These are phyloP conservation scores for Fusarium continuum DNA, from an alignment of 2,329 filamentous ascomycete genomes.

Conservation along the genomic window DNA sequence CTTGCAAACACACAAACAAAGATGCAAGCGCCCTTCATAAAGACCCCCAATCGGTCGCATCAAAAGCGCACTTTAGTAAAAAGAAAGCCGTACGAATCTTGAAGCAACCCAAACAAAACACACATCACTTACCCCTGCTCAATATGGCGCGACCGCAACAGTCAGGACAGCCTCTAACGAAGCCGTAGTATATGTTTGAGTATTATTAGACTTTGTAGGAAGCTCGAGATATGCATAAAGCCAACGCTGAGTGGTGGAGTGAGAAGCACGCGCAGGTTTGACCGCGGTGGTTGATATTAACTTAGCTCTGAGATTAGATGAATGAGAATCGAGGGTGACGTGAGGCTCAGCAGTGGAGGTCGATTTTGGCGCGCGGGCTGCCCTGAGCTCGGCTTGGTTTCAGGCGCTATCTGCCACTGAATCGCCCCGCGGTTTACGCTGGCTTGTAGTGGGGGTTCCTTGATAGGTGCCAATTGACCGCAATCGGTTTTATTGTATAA, in stretches of 20 bases:
- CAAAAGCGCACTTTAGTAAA: background rate
- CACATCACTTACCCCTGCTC: constrained; percentile 28
- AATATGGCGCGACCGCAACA: constrained; percentile 31
- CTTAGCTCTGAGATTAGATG: constrained; percentile 34
- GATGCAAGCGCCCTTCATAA: background rate
- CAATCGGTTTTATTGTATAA: background rate
- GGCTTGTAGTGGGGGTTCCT: constrained; percentile 1
- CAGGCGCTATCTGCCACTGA: constrained; percentile 34
- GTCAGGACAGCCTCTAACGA: background rate
- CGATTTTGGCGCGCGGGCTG: constrained; percentile 26
- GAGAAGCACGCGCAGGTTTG: constrained; percentile 15
- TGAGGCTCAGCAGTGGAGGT: constrained; percentile 33
- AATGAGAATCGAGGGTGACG: constrained; percentile 25
- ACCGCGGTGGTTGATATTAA: constrained; percentile 12
- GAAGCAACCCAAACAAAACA: constrained; percentile 8
- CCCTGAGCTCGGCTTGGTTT: constrained; percentile 16
- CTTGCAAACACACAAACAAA: background rate
- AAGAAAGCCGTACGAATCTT: background rate
- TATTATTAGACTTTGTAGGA: background rate
- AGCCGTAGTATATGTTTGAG: background rate
- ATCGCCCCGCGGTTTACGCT: background rate
- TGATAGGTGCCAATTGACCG: background rate
- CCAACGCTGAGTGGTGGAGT: constrained; percentile 2
- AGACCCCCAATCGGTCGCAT: background rate
- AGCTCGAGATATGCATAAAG: background rate